Conservation (phyloP, 2,329 filamentous ascomycete species). For the Exophiala calicioides region DNA sequence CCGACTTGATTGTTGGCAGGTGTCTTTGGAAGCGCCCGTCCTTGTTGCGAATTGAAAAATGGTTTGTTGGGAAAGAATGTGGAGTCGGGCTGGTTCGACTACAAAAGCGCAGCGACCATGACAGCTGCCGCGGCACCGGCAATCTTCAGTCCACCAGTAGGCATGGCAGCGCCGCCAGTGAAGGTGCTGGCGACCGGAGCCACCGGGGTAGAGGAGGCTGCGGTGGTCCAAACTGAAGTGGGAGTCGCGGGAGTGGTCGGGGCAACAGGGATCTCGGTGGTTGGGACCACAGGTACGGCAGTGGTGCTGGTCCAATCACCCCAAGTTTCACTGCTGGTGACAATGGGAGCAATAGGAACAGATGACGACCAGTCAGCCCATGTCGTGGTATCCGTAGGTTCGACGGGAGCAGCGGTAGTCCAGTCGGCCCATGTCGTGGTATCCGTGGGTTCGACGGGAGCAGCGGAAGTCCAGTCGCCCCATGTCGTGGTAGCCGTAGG, state of each 20-base stretch:
- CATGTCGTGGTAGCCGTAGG: not conserved
- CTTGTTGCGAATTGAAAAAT: conserved; percentile 5
- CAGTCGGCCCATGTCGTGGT: conserved; percentile 12
- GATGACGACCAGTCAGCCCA: conserved; percentile 22
- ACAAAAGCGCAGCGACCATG: conserved; percentile 23
- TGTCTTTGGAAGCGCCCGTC: not conserved
- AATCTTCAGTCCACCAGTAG: conserved; percentile 18
- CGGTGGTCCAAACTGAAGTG: conserved; percentile 1
- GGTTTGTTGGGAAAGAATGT: not conserved
- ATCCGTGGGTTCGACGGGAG: not conserved
- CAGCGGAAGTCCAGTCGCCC: conserved; percentile 10
- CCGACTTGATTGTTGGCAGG: not conserved
- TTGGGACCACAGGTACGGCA: too few species aligned
- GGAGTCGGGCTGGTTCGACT: not conserved
- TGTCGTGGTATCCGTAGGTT: conserved; percentile 5
- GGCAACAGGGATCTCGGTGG: conserved; percentile 6
- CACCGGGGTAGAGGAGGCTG: conserved; percentile 15
- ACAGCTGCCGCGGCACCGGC: conserved; percentile 24
- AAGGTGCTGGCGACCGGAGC: conserved; percentile 20
- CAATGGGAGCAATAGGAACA: conserved; percentile 1
- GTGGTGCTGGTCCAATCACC: conserved; percentile 3
- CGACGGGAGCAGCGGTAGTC: conserved; percentile 6
- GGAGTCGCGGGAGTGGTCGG: conserved; percentile 6
- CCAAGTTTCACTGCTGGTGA: not conserved
- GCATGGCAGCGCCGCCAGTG: conserved; percentile 23